Percentiles rank a stretch among this genome's conserved stretches.
These are phyloP conservation scores for Aspergillus sp. DNA, from an alignment of 2,329 filamentous ascomycete genomes.

Conservation along the genomic window DNA sequence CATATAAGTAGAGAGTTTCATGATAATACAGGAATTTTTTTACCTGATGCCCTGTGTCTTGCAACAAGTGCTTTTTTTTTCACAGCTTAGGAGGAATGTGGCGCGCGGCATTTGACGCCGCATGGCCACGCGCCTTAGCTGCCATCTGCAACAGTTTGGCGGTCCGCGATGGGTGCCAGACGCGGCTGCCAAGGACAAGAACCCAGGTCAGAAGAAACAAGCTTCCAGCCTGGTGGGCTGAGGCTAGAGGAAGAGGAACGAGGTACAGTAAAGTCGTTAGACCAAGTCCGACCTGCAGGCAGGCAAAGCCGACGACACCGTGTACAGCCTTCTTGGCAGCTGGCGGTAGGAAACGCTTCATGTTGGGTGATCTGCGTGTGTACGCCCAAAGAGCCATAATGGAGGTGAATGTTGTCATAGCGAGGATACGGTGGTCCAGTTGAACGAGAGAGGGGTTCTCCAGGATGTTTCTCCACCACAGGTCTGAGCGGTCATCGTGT, in stretches of 20 bases:
- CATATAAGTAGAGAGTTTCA: slow-evolving; percentile 19
- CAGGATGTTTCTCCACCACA: slow-evolving; percentile 96
- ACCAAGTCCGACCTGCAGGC: slow-evolving; percentile 78
- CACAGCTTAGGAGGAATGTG: slow-evolving; percentile 24
- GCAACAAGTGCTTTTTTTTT: neutral
- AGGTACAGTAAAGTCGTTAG: slow-evolving; percentile 92
- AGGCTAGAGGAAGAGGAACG: slow-evolving; percentile 83
- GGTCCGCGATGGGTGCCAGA: slow-evolving; percentile 70
- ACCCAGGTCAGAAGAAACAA: slow-evolving; percentile 81
- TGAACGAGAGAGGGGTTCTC: slow-evolving; percentile 97
- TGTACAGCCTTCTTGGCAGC: slow-evolving; percentile 68
- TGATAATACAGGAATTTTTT: slow-evolving; percentile 23
- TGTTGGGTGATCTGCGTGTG: slow-evolving; percentile 63
- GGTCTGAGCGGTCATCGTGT: slow-evolving; percentile 72
- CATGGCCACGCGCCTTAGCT: slow-evolving; percentile 35
- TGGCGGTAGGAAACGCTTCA: slow-evolving; percentile 59
- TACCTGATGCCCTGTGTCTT: neutral
- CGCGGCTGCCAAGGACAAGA: slow-evolving; percentile 73
- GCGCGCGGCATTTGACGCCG: slow-evolving; percentile 23
- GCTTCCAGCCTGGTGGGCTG: slow-evolving; percentile 88
- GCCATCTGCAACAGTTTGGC: slow-evolving; percentile 56
- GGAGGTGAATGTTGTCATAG: slow-evolving; percentile 81
- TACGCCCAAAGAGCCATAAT: slow-evolving; percentile 81
- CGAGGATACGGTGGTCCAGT: slow-evolving; percentile 90
- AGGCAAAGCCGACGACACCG: slow-evolving; percentile 80